Evolutionary conservation across 495 filamentous ascomycete species (phyloP), one percentile per base, ranked within the genome.

Genomic region (Bacidia gigantensis): DNA sequence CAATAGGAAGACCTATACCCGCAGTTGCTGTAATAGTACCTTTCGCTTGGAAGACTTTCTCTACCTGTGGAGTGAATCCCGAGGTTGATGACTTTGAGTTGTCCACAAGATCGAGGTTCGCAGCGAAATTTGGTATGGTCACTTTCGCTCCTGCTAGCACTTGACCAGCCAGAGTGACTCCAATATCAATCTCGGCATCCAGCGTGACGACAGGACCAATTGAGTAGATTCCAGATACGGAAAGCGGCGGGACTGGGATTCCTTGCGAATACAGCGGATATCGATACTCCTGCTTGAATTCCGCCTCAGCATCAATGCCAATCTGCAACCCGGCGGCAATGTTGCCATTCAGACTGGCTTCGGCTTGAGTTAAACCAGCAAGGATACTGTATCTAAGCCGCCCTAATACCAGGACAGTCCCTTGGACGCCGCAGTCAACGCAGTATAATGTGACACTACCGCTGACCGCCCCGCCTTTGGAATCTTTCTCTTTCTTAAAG

Each of bases 71-170:
- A 29, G 17, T 32, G 46, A 49, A 49, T 7, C 24, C 24, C 9
- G 24, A 11, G 24, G 46, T 9, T 20, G 9, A 38, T 11, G 46
- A 49, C 9, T 49, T 49, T 11, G 9, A 11, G 20, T 20, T 20
- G 35, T 49, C 20, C 10, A 49, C 46, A 29, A 49, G 35, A 20
- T 49, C 46, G 9, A 49, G 18, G 35, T 32, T 49, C 12, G 46
- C 24, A 9, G 17, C 10, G 20, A 49, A 49, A 32, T 49, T 49
- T 11, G 46, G 24, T 7, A 49, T 49, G 46, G 26, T 32, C 11
- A 49, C 7, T 11, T 11, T 7, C 9, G 35, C 25, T 11, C 46
- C 46, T 38, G 46, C 24, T 32, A 49, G 24, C 20, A 49, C 24
- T 32, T 29, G 25, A 25, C 46, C 46, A 9, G 46, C 17, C 11